These are phyloP conservation scores for Berkeleyomyces rouxiae DNA, from an alignment of 2,329 filamentous ascomycete genomes.

Conservation along the genomic window DNA sequence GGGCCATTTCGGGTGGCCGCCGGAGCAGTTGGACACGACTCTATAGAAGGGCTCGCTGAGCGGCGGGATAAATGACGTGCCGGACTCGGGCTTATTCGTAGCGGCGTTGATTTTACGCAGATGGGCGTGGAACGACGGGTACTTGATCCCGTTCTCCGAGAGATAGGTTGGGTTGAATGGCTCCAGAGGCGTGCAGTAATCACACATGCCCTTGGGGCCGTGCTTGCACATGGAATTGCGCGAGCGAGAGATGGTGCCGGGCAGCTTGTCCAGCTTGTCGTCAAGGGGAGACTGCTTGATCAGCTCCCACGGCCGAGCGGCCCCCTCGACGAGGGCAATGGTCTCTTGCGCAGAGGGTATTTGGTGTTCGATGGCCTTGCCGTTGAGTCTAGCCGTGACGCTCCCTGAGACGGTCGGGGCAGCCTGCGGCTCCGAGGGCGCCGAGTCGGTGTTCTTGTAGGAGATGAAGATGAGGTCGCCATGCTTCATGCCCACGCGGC, in stretches of 20 bases:
- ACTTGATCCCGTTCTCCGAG: conserved; percentile 94
- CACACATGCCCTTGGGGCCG: conserved; percentile 95
- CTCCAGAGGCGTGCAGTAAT: conserved; percentile 94
- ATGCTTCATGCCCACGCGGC: conserved; percentile 51
- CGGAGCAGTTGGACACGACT: conserved; percentile 76
- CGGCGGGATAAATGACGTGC: conserved; percentile 89
- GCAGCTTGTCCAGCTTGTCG: conserved; percentile 66
- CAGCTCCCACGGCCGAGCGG: conserved; percentile 54
- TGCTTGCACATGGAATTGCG: conserved; percentile 89
- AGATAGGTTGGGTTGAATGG: conserved; percentile 84
- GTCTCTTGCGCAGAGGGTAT: conserved; percentile 49
- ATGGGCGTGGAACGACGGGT: conserved; percentile 88
- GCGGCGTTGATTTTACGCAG: conserved; percentile 88
- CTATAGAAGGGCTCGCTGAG: conserved; percentile 85
- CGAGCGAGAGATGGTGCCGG: conserved; percentile 73
- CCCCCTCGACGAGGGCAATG: conserved; percentile 41
- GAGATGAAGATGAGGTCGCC: conserved; percentile 81
- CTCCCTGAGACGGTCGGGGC: conserved; percentile 13
- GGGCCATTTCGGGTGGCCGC: conserved; percentile 83
- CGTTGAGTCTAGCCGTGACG: conserved; percentile 57
- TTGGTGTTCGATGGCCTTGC: conserved; percentile 56
- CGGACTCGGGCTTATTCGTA: conserved; percentile 89
- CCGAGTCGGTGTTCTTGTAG: conserved; percentile 41
- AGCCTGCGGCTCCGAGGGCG: conserved; percentile 18
- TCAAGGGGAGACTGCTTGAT: conserved; percentile 80